A percentile compares a stretch with the other conserved stretches of the same genome.
These are phyloP conservation scores for Scheffersomyces ergatensis DNA, from an alignment of 805 yeast species.

Conservation along the genomic window DNA sequence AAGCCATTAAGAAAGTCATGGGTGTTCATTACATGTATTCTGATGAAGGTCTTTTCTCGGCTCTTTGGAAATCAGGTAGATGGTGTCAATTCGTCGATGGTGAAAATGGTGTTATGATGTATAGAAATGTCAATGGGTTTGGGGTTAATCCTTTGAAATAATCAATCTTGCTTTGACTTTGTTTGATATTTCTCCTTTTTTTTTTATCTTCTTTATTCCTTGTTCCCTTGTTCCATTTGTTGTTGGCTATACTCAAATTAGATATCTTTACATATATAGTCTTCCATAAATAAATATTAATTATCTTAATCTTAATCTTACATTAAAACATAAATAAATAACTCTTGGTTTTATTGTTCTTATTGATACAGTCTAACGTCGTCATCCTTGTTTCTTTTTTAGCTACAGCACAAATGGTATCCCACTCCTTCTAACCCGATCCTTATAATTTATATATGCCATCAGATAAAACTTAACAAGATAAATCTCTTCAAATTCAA, in stretches of 20 bases:
- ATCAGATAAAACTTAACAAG: conserved; percentile 69
- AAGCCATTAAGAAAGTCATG: conserved; percentile 51
- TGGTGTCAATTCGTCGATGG: conserved; percentile 68
- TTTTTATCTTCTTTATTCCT: too few species aligned
- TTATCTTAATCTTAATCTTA: too few species aligned
- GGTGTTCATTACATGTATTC: conserved; percentile 49
- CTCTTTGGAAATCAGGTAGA: conserved; percentile 58
- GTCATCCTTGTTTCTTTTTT: too few species aligned
- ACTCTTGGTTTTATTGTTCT: background rate
- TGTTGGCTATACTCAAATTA: too few species aligned
- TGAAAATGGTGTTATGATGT: conserved; percentile 64
- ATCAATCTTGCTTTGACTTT: background rate
- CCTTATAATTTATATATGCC: conserved; percentile 55
- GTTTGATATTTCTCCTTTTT: background rate
- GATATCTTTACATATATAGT: too few species aligned
- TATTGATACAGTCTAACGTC: too few species aligned
- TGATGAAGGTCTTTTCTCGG: conserved; percentile 56
- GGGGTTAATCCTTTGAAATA: conserved; percentile 34
- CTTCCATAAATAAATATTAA: too few species aligned
- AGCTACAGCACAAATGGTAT: too few species aligned
- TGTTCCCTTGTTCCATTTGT: too few species aligned
- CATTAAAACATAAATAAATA: too few species aligned
- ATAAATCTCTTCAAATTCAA: conserved; percentile 66
- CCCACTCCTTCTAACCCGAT: background rate
- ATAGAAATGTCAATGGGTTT: conserved; percentile 56